Conservation (phyloP, 192 early-diverging fungal genomes). For the Pilaira anomala region DNA sequence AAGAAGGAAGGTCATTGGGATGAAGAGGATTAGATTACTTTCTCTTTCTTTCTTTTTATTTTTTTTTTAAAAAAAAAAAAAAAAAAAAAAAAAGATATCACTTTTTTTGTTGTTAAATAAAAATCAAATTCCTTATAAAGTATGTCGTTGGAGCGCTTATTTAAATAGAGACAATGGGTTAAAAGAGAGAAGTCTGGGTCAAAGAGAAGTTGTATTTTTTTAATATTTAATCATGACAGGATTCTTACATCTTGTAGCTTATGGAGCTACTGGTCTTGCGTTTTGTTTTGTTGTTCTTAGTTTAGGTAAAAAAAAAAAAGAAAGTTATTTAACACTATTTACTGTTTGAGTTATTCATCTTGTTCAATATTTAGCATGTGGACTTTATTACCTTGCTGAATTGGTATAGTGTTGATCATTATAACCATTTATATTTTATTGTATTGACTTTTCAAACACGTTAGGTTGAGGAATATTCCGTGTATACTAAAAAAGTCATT, state of each 20-base stretch:
- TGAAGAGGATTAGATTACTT: slow-evolving; percentile 58
- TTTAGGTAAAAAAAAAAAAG: slow-evolving; percentile 41
- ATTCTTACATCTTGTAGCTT: slow-evolving; percentile 49
- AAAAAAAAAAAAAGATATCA: no score
- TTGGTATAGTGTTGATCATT: slow-evolving; percentile 37
- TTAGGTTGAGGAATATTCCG: slow-evolving; percentile 76
- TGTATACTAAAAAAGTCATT: slow-evolving; percentile 72
- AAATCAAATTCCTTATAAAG: no score
- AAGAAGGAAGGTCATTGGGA: slow-evolving; percentile 90
- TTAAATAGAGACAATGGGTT: no score
- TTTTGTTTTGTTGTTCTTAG: slow-evolving; percentile 57
- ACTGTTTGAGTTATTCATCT: not conserved
- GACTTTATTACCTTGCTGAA: slow-evolving; percentile 79
- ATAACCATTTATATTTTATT: not conserved
- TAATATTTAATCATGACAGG: not conserved
- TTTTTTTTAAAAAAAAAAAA: no score
- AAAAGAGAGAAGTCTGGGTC: no score
- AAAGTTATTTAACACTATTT: not conserved
- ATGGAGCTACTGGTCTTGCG: slow-evolving; percentile 44
- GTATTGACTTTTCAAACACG: slow-evolving; percentile 16
- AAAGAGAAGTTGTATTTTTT: no score
- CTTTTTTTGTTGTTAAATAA: no score
- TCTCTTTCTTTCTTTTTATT: no score
- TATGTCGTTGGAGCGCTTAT: no score
- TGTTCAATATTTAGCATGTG: slow-evolving; percentile 57